These are phyloP conservation scores for Ceratobasidium sp. DNA, from an alignment of 1,284 basidiomycete species.

Conservation along the genomic window DNA sequence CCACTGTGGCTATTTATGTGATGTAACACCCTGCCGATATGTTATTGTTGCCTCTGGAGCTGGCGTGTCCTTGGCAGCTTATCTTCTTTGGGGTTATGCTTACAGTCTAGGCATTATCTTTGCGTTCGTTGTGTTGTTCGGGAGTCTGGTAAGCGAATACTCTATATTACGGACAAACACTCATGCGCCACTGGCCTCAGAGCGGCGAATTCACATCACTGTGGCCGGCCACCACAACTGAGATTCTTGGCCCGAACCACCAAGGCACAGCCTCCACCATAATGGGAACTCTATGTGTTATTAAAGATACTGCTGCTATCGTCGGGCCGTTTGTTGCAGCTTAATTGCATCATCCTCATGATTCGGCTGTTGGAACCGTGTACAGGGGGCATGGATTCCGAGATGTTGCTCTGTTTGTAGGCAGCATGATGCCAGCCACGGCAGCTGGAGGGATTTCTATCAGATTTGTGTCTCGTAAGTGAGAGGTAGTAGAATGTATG, in stretches of 20 bases:
- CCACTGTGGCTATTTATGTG: constrained; percentile 32
- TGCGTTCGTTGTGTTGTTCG: constrained; percentile 38
- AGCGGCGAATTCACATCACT: constrained; percentile 33
- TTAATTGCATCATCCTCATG: constrained; percentile 17
- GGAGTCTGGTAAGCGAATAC: constrained; percentile 26
- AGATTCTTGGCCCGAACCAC: constrained; percentile 24
- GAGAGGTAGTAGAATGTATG: too few species aligned
- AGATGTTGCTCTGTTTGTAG: constrained; percentile 33
- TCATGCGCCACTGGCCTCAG: not conserved
- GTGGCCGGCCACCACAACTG: constrained; percentile 5
- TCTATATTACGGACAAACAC: not conserved
- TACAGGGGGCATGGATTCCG: constrained; percentile 36
- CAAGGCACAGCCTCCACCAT: constrained; percentile 3
- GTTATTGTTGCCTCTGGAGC: constrained; percentile 33
- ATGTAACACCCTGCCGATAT: constrained; percentile 17
- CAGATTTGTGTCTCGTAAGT: too few species aligned
- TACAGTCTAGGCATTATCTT: constrained; percentile 29
- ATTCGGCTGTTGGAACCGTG: not conserved
- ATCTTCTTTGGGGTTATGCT: constrained; percentile 38
- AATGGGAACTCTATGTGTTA: constrained; percentile 6
- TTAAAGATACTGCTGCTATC: constrained; percentile 35
- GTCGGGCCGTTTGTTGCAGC: constrained; percentile 38
- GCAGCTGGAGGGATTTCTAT: constrained; percentile 1
- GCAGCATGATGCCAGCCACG: constrained; percentile 30
- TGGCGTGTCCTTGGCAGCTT: constrained; percentile 33